Base-by-base conservation (phyloP, 1,284 basidiomycete species). In the Leccinum pachyderme region DNA sequence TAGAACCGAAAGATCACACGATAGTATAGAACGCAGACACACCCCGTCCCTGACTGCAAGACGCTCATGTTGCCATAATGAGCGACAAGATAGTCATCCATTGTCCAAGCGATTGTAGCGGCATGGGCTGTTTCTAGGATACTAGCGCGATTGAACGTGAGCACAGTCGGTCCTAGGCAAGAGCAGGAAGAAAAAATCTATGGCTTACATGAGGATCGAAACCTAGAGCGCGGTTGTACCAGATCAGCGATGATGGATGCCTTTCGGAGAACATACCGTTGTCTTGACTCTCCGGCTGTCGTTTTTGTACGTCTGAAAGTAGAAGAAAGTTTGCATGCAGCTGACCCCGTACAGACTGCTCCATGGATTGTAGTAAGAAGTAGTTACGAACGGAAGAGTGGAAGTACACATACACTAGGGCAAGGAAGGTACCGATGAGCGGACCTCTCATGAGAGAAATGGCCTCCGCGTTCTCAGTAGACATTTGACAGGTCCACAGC, bases 321-420 rank as follows among this genome's bases (percentile, higher is more conserved):
- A 68, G 27, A 64, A 70, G 41, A 71, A 58, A 7, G 66, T 59
- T 24, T 68, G 67, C 44, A 59, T 58, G 51, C 65, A 68, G 3
- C 69, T 71, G 18, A 68, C 49, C 9, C 67, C 67, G 25, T 71
- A 71, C 3, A 68, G 48, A 13, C 67, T 68, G 41, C 9, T 1
- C 8, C 18, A 41, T 24, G 5, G 9, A 18, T 24, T 7, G 12
- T 35, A 15, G 12, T 35, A 15, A 35, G 7, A 35, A 51, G 12
- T 29, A 22, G 33, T 8, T 48, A 47, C 2, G 22, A 6, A n/a
- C 1, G 7, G 8, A 24, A 13, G 9, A 11, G 29, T 13, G 33
- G 22, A 28, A n/a, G 3, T n/a, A 24, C 18, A 63, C 66, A 58
- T 56, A 55, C 69, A 53, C 18, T 29, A 71, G 24, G 22, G 61